Evolutionary conservation across 2,329 filamentous ascomycete species (phyloP).

Genomic region (Monosporascus sp.): DNA sequence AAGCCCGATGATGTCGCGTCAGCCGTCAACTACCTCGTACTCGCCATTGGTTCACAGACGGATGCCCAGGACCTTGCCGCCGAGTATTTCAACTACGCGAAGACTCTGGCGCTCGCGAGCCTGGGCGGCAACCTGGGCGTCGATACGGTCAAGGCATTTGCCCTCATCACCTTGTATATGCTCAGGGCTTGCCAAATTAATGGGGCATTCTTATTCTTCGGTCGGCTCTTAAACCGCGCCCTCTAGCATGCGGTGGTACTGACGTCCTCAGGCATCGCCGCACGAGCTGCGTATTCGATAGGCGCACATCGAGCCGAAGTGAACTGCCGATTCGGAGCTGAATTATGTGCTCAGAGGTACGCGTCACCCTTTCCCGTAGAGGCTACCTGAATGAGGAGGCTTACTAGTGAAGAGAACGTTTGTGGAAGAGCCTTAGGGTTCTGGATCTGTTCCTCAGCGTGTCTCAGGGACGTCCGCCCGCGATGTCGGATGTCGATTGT

Average conservation of each 20-base stretch:
- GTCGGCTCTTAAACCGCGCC: constrained; percentile 1
- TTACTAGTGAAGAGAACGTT: constrained; percentile 29
- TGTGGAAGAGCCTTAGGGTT: constrained; percentile 50
- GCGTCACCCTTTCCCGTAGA: background rate
- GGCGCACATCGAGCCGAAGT: constrained; percentile 50
- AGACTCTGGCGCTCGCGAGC: constrained; percentile 37
- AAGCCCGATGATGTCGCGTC: constrained; percentile 33
- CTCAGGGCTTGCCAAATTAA: constrained; percentile 51
- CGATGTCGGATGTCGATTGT: constrained; percentile 49
- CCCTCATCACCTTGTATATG: constrained; percentile 49
- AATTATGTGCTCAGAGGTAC: constrained; percentile 35
- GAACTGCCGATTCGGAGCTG: constrained; percentile 44
- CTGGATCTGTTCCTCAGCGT: constrained; percentile 48
- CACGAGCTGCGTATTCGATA: constrained; percentile 46
- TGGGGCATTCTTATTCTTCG: constrained; percentile 49
- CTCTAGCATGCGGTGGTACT: background rate
- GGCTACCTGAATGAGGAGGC: background rate
- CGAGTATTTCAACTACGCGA: constrained; percentile 45
- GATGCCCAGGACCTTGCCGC: constrained; percentile 36
- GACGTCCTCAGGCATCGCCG: constrained; percentile 36
- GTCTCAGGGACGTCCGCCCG: constrained; percentile 50
- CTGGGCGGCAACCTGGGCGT: constrained; percentile 43
- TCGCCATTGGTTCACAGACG: constrained; percentile 44
- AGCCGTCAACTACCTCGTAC: constrained; percentile 42
- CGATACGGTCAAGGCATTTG: constrained; percentile 44